These are phyloP conservation scores for Turnera subulata DNA, from an alignment of 345 rosid genomes.

Conservation along the genomic window DNA sequence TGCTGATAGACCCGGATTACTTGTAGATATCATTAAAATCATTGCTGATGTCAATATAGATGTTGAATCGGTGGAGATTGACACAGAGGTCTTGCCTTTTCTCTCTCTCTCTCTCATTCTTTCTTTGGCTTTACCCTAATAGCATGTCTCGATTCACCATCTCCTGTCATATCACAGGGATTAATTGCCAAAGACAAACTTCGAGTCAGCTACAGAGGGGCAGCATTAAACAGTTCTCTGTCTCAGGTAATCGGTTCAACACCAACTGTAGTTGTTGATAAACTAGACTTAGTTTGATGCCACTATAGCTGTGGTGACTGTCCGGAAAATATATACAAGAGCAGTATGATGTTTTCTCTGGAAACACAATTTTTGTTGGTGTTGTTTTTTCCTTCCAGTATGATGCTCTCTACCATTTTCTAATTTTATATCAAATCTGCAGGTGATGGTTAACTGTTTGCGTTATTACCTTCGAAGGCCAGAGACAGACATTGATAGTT, in stretches of 20 bases:
- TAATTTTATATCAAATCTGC: constrained; percentile 12
- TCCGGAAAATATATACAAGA: not conserved
- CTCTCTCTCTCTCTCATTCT: constrained; percentile 8
- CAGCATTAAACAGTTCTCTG: constrained; percentile 62
- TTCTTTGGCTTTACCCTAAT: not conserved
- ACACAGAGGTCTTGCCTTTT: constrained; percentile 90
- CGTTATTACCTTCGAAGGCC: constrained; percentile 94
- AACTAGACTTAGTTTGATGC: no score
- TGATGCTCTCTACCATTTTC: not conserved
- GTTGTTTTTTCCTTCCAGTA: no score
- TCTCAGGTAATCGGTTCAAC: constrained; percentile 52
- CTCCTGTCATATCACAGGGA: constrained; percentile 45
- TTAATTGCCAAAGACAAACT: constrained; percentile 89
- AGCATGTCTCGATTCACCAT: not conserved
- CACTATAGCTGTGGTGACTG: no score
- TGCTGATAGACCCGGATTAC: constrained; percentile 93
- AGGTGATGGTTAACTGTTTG: constrained; percentile 77
- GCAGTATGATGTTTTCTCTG: no score
- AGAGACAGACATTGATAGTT: constrained; percentile 82
- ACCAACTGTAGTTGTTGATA: not conserved
- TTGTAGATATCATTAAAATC: constrained; percentile 76
- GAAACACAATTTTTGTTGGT: no score
- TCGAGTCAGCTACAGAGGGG: constrained; percentile 92
- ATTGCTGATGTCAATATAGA: constrained; percentile 77
- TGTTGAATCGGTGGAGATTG: constrained; percentile 93